Percentiles rank a stretch among this genome's conserved stretches.
phyloP scores from a whole-genome alignment of 2,329 filamentous ascomycete species.

The Fusarium falciforme region DNA sequence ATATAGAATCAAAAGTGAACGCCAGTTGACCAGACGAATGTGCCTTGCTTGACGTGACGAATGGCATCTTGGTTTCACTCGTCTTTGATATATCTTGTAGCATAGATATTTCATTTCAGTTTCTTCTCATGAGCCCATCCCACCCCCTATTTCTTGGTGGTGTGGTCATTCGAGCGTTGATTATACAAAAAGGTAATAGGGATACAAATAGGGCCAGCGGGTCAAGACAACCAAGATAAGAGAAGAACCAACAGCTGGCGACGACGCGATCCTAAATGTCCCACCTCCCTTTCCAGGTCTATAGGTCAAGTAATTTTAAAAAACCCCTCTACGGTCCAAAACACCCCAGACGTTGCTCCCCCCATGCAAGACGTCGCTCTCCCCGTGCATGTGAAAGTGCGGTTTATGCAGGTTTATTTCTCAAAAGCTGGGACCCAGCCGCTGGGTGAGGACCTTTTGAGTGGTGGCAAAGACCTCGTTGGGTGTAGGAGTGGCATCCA shows the following conservation, averaged over 20 bases:
- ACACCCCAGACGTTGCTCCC: constrained; percentile 14
- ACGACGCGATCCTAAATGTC: constrained; percentile 1
- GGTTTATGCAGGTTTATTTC: constrained; percentile 8
- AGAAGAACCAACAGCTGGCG: not conserved
- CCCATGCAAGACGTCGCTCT: constrained; percentile 18
- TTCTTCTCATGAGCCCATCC: not conserved
- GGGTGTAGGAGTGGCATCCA: constrained; percentile 76
- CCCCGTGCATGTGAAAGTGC: constrained; percentile 23
- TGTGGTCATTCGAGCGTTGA: not conserved
- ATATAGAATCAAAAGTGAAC: constrained; percentile 38
- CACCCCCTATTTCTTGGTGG: not conserved
- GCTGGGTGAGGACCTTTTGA: constrained; percentile 60
- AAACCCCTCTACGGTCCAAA: constrained; percentile 17
- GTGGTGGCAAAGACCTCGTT: constrained; percentile 70
- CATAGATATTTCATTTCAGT: not conserved
- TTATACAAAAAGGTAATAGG: constrained; percentile 1
- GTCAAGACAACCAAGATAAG: constrained; percentile 1
- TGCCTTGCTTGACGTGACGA: not conserved
- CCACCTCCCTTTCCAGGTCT: constrained; percentile 10
- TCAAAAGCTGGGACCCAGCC: constrained; percentile 56
- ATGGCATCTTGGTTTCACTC: not conserved
- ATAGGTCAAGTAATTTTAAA: constrained; percentile 23
- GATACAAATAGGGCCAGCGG: not conserved
- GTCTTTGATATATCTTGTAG: not conserved
- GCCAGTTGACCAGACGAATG: constrained; percentile 18